A percentile compares a stretch with the other conserved stretches of the same genome.
Conservation (phyloP, 2,329 filamentous ascomycete genomes). For the Aspergillus sp. region DNA sequence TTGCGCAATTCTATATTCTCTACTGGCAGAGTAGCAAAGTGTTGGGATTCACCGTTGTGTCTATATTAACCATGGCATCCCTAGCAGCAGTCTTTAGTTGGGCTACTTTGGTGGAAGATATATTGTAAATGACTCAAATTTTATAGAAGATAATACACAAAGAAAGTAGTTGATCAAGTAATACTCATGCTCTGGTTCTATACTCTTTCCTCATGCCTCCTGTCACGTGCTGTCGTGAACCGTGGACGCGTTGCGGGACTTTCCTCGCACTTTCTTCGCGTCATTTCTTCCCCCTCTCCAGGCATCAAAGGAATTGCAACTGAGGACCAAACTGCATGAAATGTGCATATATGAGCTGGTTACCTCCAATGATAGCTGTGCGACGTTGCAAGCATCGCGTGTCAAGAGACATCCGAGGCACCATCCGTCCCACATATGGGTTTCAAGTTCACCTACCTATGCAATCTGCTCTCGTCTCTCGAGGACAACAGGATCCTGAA, state of each 20-base stretch:
- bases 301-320: no score
- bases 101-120: no score
- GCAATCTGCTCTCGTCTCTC: conserved; percentile 69
- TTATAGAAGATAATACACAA: no score
- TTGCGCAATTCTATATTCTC: no score
- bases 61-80: no score
- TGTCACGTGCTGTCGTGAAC: conserved; percentile 38
- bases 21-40: no score
- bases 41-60: no score
- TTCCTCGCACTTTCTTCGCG: conserved; percentile 2
- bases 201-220: not conserved
- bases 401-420: not conserved
- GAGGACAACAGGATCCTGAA: conserved; percentile 50
- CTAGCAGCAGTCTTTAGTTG: no score
- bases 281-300: not conserved
- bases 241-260: conserved; percentile 25
- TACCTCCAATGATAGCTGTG: not conserved
- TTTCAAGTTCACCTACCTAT: conserved; percentile 66
- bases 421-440: conserved; percentile 32
- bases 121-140: no score
- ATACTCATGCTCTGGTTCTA: no score
- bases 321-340: not conserved
- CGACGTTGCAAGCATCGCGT: not conserved
- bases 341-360: not conserved
- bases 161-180: no score